phyloP scores from a whole-genome alignment of 1,284 basidiomycete species.

The Pseudozyma sp. region DNA sequence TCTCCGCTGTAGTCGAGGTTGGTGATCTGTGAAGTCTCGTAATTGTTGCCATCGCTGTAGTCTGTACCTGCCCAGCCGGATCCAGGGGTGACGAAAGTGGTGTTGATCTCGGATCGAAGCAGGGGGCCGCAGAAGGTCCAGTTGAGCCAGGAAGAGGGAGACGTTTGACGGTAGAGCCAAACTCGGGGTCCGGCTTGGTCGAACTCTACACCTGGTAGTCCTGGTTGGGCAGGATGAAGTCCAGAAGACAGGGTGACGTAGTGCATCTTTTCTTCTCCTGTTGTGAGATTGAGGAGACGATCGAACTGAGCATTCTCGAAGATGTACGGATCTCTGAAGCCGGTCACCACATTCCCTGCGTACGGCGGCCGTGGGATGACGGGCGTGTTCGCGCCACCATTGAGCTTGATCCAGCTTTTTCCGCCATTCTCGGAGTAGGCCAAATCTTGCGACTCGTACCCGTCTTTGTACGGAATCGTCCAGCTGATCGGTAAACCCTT shows the following conservation, averaged over 20 bases:
- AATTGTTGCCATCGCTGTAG: slow-evolving; percentile 38
- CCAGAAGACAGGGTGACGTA: slow-evolving; percentile 26
- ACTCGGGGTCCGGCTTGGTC: slow-evolving; percentile 23
- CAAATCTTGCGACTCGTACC: slow-evolving; percentile 35
- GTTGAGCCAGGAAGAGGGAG: slow-evolving; percentile 21
- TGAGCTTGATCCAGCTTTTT: slow-evolving; percentile 37
- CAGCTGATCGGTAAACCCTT: slow-evolving; percentile 38
- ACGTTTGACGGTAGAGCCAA: slow-evolving; percentile 30
- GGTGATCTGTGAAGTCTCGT: slow-evolving; percentile 23
- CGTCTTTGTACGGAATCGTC: slow-evolving; percentile 41
- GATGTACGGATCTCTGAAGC: slow-evolving; percentile 39
- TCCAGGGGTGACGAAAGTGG: slow-evolving; percentile 26
- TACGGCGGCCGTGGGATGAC: slow-evolving; percentile 36
- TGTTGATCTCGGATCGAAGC: slow-evolving; percentile 22
- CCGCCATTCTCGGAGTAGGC: slow-evolving; percentile 38
- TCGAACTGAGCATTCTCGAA: slow-evolving; percentile 32
- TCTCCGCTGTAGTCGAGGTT: slow-evolving; percentile 26
- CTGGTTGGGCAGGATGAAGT: slow-evolving; percentile 13
- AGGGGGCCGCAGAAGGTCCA: slow-evolving; percentile 33
- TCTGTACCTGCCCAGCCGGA: slow-evolving; percentile 21
- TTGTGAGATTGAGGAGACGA: slow-evolving; percentile 10
- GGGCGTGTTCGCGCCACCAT: slow-evolving; percentile 24
- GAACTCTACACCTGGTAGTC: slow-evolving; percentile 16
- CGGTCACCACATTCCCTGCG: slow-evolving; percentile 27
- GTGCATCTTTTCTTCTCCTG: slow-evolving; percentile 9